phyloP scores from a whole-genome alignment of 306 rosid species.

The Lathyrus sativus region DNA sequence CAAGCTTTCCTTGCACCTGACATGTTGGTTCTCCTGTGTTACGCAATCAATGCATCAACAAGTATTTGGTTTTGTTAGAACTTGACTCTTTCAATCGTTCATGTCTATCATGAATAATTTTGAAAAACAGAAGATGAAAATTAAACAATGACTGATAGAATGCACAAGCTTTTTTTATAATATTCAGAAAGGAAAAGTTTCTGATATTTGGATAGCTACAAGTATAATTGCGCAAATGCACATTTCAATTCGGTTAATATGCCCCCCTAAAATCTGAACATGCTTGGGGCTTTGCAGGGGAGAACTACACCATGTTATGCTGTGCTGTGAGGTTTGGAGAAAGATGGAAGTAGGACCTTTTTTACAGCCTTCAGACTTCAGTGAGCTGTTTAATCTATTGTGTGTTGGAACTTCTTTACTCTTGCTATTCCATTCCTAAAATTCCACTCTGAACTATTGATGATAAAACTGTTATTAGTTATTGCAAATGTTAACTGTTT shows the following conservation, averaged over 20 bases:
- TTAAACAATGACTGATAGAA: background rate
- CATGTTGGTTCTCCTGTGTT: background rate
- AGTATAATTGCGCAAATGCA: background rate
- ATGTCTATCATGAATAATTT: conserved; percentile 3
- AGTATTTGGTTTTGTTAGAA: background rate
- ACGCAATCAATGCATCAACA: background rate
- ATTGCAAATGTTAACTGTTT: background rate
- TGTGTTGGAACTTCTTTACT: background rate
- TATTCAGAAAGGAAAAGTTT: background rate
- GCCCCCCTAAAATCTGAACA: background rate
- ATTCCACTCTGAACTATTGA: background rate
- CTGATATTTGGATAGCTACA: conserved; percentile 1
- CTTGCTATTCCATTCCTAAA: background rate
- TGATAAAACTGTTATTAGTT: background rate
- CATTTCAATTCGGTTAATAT: conserved; percentile 14
- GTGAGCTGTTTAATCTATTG: background rate
- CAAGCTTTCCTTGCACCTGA: background rate
- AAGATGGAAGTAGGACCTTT: background rate
- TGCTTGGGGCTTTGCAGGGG: background rate
- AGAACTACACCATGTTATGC: background rate
- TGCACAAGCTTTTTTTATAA: background rate
- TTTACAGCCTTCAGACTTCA: background rate
- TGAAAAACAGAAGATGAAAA: background rate
- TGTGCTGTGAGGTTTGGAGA: background rate
- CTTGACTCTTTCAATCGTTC: background rate